Base-by-base conservation (phyloP, 352 stramenopile genomes). In the Pythium sp. region DNA sequence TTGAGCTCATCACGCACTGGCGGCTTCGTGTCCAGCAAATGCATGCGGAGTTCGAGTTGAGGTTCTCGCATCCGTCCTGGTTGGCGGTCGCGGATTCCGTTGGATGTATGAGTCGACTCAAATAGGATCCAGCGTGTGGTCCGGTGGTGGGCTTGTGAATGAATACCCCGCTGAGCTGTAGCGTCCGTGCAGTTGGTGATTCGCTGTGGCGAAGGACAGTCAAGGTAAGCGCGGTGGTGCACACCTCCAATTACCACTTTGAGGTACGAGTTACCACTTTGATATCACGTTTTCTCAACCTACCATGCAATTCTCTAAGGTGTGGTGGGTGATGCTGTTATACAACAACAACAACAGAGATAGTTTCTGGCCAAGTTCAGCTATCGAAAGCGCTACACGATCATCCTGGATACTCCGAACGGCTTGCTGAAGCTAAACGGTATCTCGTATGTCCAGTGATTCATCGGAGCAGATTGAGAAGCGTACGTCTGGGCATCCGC, bases 131-230 rank as follows among this genome's bases (percentile, higher is more conserved):
- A 11, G n/a, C 2, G 6, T 3, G 0, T 20, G 53, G 36, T 11
- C 43, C n/a, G 9, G 3, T 41, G 0, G 59, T 58, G 18, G 59
- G 79, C 51, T 55, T 81, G 62, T 60, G 78, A 18, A 58, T 72
- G 5, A 64, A 65, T 28, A 28, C 62, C 22, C 43, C 26, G 9
- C 46, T 65, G 26, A 4, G 22, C 11, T 65, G 59, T 46, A n/a
- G 6, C 11, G 28, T 32, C 5, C 26, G 30, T 11, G 9, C 36
- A 9, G 43, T 28, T 8, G 59, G 24, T 0, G 18, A 43, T 15
- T 15, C 30, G 15, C 3, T 65, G 1, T 65, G 59, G 43, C 43
- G 28, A 3, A n/a, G 24, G 9, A 12, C 24, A 4, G 41, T 65
- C 1, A 9, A 51, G 41, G 38, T 34, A 32, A 72, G 26, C 53